Conservation (phyloP, 805 yeast species). For the Candida jianshihensis region DNA sequence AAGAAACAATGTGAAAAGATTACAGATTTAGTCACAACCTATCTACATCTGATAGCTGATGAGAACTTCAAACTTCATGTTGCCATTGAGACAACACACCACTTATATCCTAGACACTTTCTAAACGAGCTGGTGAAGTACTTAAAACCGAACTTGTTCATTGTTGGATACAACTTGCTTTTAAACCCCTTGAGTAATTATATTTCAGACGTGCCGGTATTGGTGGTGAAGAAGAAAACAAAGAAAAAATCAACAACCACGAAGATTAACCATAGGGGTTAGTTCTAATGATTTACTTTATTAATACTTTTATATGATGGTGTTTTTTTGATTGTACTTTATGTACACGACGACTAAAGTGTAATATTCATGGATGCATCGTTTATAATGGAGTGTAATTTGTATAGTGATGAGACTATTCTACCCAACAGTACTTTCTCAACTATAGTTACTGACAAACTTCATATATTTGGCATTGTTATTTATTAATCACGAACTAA, state of each 20-base stretch:
- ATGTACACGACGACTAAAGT: too few relatives aligned
- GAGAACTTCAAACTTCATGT: constrained; percentile 21
- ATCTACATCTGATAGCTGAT: constrained; percentile 10
- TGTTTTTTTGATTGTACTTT: too few relatives aligned
- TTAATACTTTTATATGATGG: too few relatives aligned
- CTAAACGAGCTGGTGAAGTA: constrained; percentile 30
- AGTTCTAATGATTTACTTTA: too few relatives aligned
- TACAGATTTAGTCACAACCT: constrained; percentile 7
- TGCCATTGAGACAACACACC: constrained; percentile 27
- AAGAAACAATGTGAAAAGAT: constrained; percentile 10
- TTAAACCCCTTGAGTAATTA: constrained; percentile 11
- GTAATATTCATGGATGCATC: too few relatives aligned
- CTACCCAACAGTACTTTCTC: too few relatives aligned
- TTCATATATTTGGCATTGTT: too few relatives aligned
- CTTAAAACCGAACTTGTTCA: constrained; percentile 24
- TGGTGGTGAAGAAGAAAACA: constrained; percentile 17
- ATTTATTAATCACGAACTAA: too few relatives aligned
- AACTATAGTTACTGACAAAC: too few relatives aligned
- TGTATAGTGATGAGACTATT: too few relatives aligned
- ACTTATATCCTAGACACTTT: constrained; percentile 32
- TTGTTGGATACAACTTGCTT: constrained; percentile 13
- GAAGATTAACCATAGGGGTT: neutral
- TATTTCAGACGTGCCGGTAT: constrained; percentile 18
- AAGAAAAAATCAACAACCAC: constrained; percentile 2
- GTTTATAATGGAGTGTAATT: too few relatives aligned